phyloP scores from a whole-genome alignment of 257 asterid genomes.

The Scutellaria barbata region DNA sequence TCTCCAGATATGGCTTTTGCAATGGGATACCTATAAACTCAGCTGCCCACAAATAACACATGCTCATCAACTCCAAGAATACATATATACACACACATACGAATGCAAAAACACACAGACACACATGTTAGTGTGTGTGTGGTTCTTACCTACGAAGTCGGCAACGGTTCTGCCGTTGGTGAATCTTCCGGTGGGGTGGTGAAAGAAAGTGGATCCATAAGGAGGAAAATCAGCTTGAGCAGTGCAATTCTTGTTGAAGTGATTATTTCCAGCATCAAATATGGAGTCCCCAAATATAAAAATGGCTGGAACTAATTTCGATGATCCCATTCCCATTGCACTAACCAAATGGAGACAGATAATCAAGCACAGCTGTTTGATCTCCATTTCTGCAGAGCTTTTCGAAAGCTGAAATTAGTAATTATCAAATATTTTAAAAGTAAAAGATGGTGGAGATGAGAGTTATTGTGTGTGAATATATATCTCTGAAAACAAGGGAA shows the following conservation, averaged over 20 bases:
- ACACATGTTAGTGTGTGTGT: constrained; percentile 11
- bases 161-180: constrained; percentile 79
- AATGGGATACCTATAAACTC: constrained; percentile 57
- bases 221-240: constrained; percentile 90
- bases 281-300: constrained; percentile 76
- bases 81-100: too few relatives aligned
- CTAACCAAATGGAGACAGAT: constrained; percentile 27
- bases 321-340: constrained; percentile 30
- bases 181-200: constrained; percentile 81
- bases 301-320: constrained; percentile 46
- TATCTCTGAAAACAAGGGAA: constrained; percentile 29
- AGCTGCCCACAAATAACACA: constrained; percentile 44
- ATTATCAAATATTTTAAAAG: too few relatives aligned
- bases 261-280: constrained; percentile 84
- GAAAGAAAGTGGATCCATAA: constrained; percentile 74
- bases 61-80: neutral
- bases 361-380: neutral
- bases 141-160: constrained; percentile 62
- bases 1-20: constrained; percentile 67
- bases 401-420: too few relatives aligned
- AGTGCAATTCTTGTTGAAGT: constrained; percentile 51
- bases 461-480: neutral
- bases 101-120: constrained; percentile 9
- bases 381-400: constrained; percentile 40
- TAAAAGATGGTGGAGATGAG: neutral